phyloP scores from a whole-genome alignment of 148 eudicot species.

The Vaccinium macrocarpon region DNA sequence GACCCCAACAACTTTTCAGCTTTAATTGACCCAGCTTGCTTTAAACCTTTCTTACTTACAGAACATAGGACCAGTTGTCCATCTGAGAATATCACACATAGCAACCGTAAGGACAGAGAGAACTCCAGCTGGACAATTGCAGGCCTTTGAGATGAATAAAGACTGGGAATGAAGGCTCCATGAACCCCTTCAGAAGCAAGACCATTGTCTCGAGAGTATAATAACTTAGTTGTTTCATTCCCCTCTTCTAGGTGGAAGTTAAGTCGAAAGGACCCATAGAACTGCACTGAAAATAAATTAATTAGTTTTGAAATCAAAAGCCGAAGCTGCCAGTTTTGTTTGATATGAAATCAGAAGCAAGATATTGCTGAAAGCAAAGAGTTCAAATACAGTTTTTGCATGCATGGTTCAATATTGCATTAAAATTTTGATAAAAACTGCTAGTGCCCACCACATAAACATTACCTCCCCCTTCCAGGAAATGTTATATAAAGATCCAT shows the following conservation, averaged over 20 bases:
- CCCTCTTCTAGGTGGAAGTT: constrained; percentile 37
- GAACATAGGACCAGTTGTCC: constrained; percentile 77
- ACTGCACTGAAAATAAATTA: constrained; percentile 51
- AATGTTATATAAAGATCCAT: constrained; percentile 81
- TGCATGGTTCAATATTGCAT: constrained; percentile 4
- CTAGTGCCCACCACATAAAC: not conserved
- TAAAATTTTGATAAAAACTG: constrained; percentile 1
- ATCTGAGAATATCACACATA: constrained; percentile 66
- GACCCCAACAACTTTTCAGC: constrained; percentile 67
- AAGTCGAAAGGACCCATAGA: constrained; percentile 70
- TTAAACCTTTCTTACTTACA: constrained; percentile 81
- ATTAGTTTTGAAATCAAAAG: not conserved
- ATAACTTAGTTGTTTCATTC: constrained; percentile 34
- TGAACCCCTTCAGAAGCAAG: constrained; percentile 38
- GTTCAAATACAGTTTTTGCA: not conserved
- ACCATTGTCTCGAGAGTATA: constrained; percentile 54
- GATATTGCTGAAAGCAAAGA: not conserved
- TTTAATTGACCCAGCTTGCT: constrained; percentile 64
- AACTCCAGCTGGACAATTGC: constrained; percentile 68
- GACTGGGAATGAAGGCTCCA: constrained; percentile 31
- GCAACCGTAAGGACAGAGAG: constrained; percentile 47
- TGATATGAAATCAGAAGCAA: constrained; percentile 12
- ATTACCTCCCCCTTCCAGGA: constrained; percentile 99
- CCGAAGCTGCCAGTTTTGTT: not conserved
- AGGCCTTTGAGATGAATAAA: constrained; percentile 34